phyloP scores from a whole-genome alignment of 164 flowering plant genomes.

The Liquidambar formosana region DNA sequence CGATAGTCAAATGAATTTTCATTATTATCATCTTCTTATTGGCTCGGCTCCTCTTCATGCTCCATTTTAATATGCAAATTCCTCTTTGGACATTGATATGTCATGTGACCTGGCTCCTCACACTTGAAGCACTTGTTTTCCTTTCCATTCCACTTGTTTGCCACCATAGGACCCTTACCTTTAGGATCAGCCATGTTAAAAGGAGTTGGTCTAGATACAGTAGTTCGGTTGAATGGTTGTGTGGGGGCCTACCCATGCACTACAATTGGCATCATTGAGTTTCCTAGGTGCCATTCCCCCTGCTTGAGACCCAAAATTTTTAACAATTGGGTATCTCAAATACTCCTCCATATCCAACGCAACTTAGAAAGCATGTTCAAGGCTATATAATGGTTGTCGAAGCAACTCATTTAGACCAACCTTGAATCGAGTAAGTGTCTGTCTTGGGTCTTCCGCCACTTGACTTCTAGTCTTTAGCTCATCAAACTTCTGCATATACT shows the following conservation, averaged over 20 bases:
- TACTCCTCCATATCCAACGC: background rate
- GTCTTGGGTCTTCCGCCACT: background rate
- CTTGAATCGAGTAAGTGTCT: background rate
- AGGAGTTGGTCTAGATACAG: background rate
- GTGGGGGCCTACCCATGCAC: background rate
- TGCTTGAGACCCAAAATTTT: too few species aligned
- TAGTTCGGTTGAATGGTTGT: background rate
- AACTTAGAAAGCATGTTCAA: background rate
- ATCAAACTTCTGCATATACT: background rate
- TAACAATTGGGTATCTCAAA: background rate
- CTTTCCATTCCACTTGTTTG: too few species aligned
- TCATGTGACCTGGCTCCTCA: background rate
- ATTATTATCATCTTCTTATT: background rate
- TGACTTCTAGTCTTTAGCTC: background rate
- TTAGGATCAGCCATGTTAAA: background rate
- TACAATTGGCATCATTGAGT: background rate
- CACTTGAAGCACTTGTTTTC: background rate
- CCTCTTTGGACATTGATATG: background rate
- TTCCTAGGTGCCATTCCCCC: background rate
- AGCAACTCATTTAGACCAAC: background rate
- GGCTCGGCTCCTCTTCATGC: background rate
- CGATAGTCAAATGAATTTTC: background rate
- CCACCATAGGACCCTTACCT: background rate
- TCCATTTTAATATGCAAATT: background rate
- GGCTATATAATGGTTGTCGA: background rate